These are phyloP conservation scores for Trichosporon sp. DNA, from an alignment of 1,284 basidiomycete species.

Conservation along the genomic window DNA sequence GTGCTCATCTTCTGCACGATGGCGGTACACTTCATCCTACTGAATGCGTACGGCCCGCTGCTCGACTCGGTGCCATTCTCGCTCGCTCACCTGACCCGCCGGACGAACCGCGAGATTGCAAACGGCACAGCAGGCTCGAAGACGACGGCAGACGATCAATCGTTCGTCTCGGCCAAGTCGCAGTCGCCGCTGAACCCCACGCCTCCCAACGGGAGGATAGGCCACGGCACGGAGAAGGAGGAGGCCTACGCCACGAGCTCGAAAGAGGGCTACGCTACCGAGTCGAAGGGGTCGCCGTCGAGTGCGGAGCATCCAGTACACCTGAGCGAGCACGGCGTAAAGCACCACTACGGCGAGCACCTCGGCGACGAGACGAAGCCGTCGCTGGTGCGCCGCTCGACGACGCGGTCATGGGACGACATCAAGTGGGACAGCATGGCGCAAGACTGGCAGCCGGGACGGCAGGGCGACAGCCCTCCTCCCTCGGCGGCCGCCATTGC, in stretches of 20 bases:
- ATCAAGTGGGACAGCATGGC: neutral
- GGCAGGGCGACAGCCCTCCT: neutral
- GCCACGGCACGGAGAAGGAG: neutral
- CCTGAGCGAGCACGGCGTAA: no score
- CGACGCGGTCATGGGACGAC: neutral
- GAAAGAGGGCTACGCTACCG: no score
- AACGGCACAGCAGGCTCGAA: slow-evolving; percentile 1
- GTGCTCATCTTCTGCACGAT: slow-evolving; percentile 75
- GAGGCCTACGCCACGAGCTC: no score
- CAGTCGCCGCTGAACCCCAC: neutral
- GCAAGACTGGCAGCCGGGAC: neutral
- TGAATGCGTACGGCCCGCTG: slow-evolving; percentile 57
- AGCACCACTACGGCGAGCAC: no score
- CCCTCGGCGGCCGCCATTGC: neutral
- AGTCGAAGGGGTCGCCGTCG: slow-evolving; percentile 15
- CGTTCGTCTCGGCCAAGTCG: neutral
- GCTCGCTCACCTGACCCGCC: slow-evolving; percentile 64
- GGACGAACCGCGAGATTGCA: slow-evolving; percentile 44
- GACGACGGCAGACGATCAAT: slow-evolving; percentile 27
- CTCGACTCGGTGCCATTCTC: slow-evolving; percentile 64
- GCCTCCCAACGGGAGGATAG: neutral
- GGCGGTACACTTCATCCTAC: slow-evolving; percentile 63
- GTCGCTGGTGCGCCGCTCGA: neutral
- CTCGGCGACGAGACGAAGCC: neutral
- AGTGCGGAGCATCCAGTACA: no score